A percentile compares a stretch with the other conserved stretches of the same genome.
Evolutionary conservation across 2,329 filamentous ascomycete species (phyloP).

Genomic region (Aureobasidium uvarum): DNA sequence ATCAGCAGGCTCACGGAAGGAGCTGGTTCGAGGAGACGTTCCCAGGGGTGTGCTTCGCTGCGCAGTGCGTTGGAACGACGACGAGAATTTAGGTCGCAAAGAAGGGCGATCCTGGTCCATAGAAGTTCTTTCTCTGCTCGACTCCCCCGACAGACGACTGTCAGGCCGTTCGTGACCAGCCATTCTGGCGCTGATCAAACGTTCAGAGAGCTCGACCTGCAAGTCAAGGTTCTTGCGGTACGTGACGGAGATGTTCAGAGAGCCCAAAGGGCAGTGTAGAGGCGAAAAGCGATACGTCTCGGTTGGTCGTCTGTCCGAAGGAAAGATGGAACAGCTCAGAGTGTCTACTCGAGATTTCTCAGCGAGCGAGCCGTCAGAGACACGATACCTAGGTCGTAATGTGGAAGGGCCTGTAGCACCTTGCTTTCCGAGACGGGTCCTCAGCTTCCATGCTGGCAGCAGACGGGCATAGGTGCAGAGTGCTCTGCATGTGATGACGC

Average conservation of each 20-base stretch:
- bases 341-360: constrained; percentile 60
- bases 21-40: constrained; percentile 21
- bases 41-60: not conserved
- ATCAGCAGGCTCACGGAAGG: constrained; percentile 25
- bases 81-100: constrained; percentile 4
- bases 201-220: constrained; percentile 85
- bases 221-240: constrained; percentile 91
- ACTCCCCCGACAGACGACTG: constrained; percentile 7
- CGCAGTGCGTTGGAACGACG: not conserved
- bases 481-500: constrained; percentile 89
- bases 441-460: constrained; percentile 82
- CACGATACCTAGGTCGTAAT: constrained; percentile 76
- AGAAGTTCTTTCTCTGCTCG: constrained; percentile 19
- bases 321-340: constrained; percentile 68
- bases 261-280: constrained; percentile 81
- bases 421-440: constrained; percentile 69
- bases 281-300: constrained; percentile 79
- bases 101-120: constrained; percentile 21
- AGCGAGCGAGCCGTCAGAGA: constrained; percentile 57
- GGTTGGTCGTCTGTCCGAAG: constrained; percentile 52
- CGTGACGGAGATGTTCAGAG: constrained; percentile 74
- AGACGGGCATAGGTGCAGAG: constrained; percentile 80
- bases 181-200: constrained; percentile 49
- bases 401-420: constrained; percentile 56
- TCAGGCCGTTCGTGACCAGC: constrained; percentile 19